Evolutionary conservation across 2,329 filamentous ascomycete species (phyloP).

Genomic region (Lizonia empirigonia): DNA sequence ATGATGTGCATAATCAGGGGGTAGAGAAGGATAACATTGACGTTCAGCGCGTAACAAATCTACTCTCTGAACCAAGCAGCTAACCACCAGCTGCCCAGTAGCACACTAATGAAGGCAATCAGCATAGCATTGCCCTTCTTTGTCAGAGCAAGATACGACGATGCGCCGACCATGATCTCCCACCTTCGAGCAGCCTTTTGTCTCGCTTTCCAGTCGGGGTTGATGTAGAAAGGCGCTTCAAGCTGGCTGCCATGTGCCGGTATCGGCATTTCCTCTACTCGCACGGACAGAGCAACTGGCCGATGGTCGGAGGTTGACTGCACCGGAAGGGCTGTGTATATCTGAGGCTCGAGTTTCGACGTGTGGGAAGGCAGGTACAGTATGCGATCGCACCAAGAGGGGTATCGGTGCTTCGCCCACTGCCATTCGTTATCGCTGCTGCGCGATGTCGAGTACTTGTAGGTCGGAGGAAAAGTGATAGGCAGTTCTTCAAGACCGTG

Average conservation of each 20-base stretch:
- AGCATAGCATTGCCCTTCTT: constrained; percentile 53
- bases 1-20: no score
- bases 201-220: constrained; percentile 61
- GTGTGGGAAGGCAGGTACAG: constrained; percentile 67
- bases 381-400: constrained; percentile 92
- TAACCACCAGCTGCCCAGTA: constrained; percentile 37
- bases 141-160: constrained; percentile 60
- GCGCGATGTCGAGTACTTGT: constrained; percentile 71
- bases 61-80: constrained; percentile 19
- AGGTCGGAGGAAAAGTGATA: constrained; percentile 86
- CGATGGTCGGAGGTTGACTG: constrained; percentile 87
- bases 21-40: not conserved
- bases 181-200: constrained; percentile 61
- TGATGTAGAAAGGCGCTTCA: constrained; percentile 61
- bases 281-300: constrained; percentile 74
- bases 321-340: constrained; percentile 77
- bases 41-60: not conserved
- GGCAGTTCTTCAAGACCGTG: constrained; percentile 78
- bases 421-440: constrained; percentile 58
- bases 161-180: constrained; percentile 64
- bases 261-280: constrained; percentile 63
- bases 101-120: constrained; percentile 36
- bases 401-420: constrained; percentile 81
- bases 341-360: constrained; percentile 59
- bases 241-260: constrained; percentile 32